Conservation (phyloP, 1,139 yeast genomes). For the Geotrichum aggregatum region DNA sequence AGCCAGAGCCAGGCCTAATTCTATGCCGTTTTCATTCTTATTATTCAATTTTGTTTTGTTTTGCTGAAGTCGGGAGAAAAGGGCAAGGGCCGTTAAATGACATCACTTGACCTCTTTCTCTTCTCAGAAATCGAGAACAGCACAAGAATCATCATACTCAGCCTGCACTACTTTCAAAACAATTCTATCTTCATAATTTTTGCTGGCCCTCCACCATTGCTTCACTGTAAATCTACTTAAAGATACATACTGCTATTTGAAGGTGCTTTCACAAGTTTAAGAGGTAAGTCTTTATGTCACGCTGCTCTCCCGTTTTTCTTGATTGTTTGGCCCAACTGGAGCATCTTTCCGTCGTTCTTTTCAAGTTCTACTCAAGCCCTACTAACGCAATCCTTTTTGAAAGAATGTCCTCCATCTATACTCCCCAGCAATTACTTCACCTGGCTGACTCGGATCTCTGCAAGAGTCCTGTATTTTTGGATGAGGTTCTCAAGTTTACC, state of each 20-base stretch:
- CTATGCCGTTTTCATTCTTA: background rate
- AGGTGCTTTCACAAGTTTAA: too few relatives aligned
- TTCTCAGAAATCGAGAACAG: background rate
- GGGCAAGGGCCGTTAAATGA: background rate
- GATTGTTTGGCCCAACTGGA: background rate
- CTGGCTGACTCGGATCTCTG: conserved; percentile 14
- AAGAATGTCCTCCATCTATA: conserved; percentile 12
- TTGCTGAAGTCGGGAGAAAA: background rate
- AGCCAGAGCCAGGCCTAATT: background rate
- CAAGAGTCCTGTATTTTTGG: conserved; percentile 8
- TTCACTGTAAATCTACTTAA: background rate
- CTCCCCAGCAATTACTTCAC: conserved; percentile 15
- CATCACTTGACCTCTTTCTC: conserved; percentile 1
- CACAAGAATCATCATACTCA: too few relatives aligned
- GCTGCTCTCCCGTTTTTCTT: background rate
- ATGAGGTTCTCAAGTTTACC: conserved; percentile 13
- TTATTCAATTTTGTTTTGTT: background rate
- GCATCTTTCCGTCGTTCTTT: background rate
- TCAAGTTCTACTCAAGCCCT: background rate
- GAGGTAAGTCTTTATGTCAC: background rate
- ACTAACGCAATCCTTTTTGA: background rate
- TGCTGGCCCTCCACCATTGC: too few relatives aligned
- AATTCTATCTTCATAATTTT: background rate
- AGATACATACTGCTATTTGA: background rate
- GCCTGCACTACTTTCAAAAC: too few relatives aligned